A percentile compares a stretch with the other conserved stretches of the same genome.
Evolutionary conservation across 805 yeast species (phyloP).

Genomic region (Lachancea waltii): DNA sequence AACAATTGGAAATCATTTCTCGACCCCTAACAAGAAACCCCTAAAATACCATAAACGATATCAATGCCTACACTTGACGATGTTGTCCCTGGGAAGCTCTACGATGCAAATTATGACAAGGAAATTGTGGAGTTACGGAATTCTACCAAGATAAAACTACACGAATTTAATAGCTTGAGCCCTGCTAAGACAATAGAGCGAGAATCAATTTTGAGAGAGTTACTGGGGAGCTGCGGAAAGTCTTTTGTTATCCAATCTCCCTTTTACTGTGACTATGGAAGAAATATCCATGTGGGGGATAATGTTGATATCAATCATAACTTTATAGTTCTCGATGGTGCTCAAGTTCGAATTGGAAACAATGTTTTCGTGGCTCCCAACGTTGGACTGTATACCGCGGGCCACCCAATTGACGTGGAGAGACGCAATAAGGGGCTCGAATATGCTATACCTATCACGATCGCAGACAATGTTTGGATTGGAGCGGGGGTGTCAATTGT

Average conservation of each 20-base stretch:
- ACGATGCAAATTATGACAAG: constrained; percentile 4
- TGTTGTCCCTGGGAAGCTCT: constrained; percentile 7
- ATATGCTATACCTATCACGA: constrained; percentile 47
- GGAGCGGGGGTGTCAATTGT: constrained; percentile 49
- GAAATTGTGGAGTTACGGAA: constrained; percentile 1
- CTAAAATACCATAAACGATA: no score
- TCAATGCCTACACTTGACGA: not conserved
- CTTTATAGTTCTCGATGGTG: constrained; percentile 47
- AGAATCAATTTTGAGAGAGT: constrained; percentile 28
- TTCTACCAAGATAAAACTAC: constrained; percentile 3
- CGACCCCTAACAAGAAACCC: no score
- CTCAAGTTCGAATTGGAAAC: constrained; percentile 55
- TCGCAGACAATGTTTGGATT: constrained; percentile 66
- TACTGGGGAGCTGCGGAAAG: constrained; percentile 46
- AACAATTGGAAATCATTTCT: no score
- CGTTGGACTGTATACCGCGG: constrained; percentile 52
- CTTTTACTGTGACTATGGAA: constrained; percentile 59
- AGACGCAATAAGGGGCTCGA: constrained; percentile 39
- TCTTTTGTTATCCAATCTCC: constrained; percentile 49
- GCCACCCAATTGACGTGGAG: constrained; percentile 53
- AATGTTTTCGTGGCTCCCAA: constrained; percentile 58
- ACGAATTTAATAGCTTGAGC: constrained; percentile 13
- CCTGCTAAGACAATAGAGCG: constrained; percentile 36
- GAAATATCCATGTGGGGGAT: constrained; percentile 51
- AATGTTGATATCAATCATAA: constrained; percentile 57